Base-by-base conservation (phyloP, 345 rosid genomes). In the Euclidium syriacum region DNA sequence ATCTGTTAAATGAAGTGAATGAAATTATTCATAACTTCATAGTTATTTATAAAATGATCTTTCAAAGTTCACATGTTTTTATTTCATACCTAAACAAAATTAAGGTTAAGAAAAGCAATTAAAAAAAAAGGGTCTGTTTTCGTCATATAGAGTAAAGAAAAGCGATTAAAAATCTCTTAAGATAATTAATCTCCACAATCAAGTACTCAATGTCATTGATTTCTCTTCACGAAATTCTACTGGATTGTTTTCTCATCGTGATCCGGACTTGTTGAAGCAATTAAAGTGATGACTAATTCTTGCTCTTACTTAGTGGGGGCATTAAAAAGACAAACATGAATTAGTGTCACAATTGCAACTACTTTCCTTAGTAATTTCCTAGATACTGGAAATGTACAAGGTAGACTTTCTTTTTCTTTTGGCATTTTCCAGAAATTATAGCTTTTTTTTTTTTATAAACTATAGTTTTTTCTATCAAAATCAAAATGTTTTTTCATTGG, bases 301-400 rank as follows among this genome's bases (percentile, higher is more conserved):
- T 6, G 16, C 36, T 35, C 27, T 5, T 47, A 2, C 15, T 48
- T 48, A 17, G 8, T 12, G n/a, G 14, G 20, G 6, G 3, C 12
- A 23, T 39, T 19, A 62, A 64, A 20, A 64, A 11, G 43, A 10
- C 41, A 39, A 36, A 24, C 8, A 54, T 11, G 10, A 24, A 33
- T 4, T 12, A 12, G 24, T 47, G 57, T 47, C 41, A 67, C 23
- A 47, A n/a, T 46, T 66, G 57, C 64, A 33, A 48, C 57, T 36
- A 56, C 54, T 19, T 43, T 43, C 4, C 54, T 65, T 16, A 24
- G 54, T 33, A 66, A 20, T 19, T 67, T 67, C 72, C 50, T 47
- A 41, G 71, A 55, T 54, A 44, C 0, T 54, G 22, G 11, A 17
- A 25, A 17, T 63, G 30, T 50, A 32, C 22, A n/a, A 55, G 7